Conservation (phyloP, 768 basidiomycete genomes). For the Sutorius australiensis region DNA sequence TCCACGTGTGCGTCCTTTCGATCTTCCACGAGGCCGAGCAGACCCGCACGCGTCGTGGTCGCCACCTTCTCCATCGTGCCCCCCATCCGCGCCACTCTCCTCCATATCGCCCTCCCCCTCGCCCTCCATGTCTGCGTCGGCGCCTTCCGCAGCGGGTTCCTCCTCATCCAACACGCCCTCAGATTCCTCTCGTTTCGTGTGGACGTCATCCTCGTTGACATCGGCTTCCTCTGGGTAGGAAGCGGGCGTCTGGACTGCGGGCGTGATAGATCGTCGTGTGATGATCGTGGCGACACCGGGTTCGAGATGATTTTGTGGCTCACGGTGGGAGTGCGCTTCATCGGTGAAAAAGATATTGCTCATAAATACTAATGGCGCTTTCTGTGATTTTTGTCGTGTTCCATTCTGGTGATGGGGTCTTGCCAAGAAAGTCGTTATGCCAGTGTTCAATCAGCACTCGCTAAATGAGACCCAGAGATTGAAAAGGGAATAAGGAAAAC, state of each 20-base stretch:
- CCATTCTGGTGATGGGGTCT: background rate
- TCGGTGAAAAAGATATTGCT: background rate
- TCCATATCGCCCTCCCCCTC: slow-evolving; percentile 29
- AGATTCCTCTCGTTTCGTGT: slow-evolving; percentile 30
- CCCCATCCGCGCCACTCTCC: slow-evolving; percentile 30
- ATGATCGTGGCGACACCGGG: slow-evolving; percentile 32
- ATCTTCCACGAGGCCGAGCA: slow-evolving; percentile 35
- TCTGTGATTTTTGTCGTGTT: background rate
- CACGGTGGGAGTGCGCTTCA: slow-evolving; percentile 26
- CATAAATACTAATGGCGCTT: background rate
- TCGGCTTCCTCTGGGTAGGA: slow-evolving; percentile 23
- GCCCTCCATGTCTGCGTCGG: slow-evolving; percentile 26
- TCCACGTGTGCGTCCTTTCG: slow-evolving; percentile 38
- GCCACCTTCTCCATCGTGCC: slow-evolving; percentile 29
- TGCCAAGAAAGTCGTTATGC: background rate
- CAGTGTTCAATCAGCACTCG: too few relatives aligned
- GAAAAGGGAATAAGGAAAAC: too few relatives aligned
- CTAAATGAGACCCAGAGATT: background rate
- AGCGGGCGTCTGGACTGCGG: slow-evolving; percentile 12
- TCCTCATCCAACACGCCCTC: slow-evolving; percentile 30
- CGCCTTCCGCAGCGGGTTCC: slow-evolving; percentile 27
- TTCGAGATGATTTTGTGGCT: slow-evolving; percentile 40
- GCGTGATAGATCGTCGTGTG: slow-evolving; percentile 23
- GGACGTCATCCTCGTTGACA: slow-evolving; percentile 24
- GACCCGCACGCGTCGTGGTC: slow-evolving; percentile 35